Evolutionary conservation across 495 filamentous ascomycete species (phyloP).

Genomic region (Trichoderma parareesei): DNA sequence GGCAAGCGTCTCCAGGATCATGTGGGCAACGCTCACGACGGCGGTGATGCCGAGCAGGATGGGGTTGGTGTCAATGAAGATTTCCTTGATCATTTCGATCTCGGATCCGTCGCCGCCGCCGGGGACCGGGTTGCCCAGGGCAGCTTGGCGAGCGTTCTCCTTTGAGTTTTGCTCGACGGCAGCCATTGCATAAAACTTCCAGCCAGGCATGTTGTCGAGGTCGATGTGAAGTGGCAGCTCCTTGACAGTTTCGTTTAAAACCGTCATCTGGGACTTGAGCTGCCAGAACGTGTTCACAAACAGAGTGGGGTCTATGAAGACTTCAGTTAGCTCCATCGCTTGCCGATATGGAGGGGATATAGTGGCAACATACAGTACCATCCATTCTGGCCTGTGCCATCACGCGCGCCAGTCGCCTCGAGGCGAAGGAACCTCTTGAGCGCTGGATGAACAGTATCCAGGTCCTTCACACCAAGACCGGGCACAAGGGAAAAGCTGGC

Average conservation of each 20-base stretch:
- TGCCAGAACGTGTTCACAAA: conserved; percentile 98
- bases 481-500: conserved; percentile 83
- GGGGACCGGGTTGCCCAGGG: conserved; percentile 52
- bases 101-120: conserved; percentile 54
- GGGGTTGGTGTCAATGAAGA: conserved; percentile 88
- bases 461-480: conserved; percentile 61
- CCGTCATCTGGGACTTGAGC: conserved; percentile 78
- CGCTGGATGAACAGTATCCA: conserved; percentile 61
- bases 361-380: conserved; percentile 67
- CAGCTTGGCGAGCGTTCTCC: conserved; percentile 63
- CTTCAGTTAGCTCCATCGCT: background rate
- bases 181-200: conserved; percentile 83
- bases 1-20: conserved; percentile 89
- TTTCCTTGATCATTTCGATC: conserved; percentile 91
- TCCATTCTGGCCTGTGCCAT: conserved; percentile 74
- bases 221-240: conserved; percentile 76
- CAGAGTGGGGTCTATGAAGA: conserved; percentile 54
- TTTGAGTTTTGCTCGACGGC: conserved; percentile 83
- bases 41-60: conserved; percentile 80
- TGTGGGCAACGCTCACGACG: conserved; percentile 80
- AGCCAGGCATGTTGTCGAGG: conserved; percentile 72
- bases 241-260: conserved; percentile 86
- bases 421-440: conserved; percentile 68
- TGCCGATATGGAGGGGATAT: background rate
- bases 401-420: conserved; percentile 65